Evolutionary conservation across 345 rosid genomes (phyloP), one percentile per base, ranked within the genome.

Genomic region (Salix brachista): DNA sequence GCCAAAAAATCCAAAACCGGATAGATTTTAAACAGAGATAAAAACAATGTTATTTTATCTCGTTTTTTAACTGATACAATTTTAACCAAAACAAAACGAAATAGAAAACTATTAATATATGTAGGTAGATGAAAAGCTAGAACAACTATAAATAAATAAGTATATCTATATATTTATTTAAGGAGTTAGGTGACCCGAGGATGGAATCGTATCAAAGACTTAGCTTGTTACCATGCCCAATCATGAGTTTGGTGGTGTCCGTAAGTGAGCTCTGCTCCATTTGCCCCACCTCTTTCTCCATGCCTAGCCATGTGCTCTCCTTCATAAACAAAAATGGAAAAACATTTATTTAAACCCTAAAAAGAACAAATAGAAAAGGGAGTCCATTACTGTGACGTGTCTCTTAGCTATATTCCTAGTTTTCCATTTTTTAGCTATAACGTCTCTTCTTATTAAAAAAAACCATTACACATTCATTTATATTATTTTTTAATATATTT

Each of bases 161-260:
- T 28, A 18, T 41, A 10, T 61, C 10, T 62, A 8, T 1, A 61
- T 14, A 56, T 60, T 41, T 56, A 61, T 64, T 19, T 62, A 36
- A 26, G 6, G 41, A 32, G 34, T 41, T 74, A 21, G 77, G 77
- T 65, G 77, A 67, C 34, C 76, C 2, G 10, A 17, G 34, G 66
- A 71, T 26, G 79, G 79, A 80, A 70, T 80, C 71, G 73, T 44
- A 61, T 72, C 52, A 12, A 54, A 46, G 44, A 32, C 65, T 37
- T 37, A 61, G 76, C 66, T 64, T 78, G 73, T 67, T 25, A 39
- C 80, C 85, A 68, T 86, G 36, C 84, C 77, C 78, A 80, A 86
- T 86, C 80, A 86, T 86, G 68, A 42, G 85, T 77, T 80, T 73
- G 87, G 84, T 74, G 77, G 25, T 77, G 87, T 82, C 87, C 37